Percentiles rank a stretch among this genome's conserved stretches.
Conservation (phyloP, 768 basidiomycete species). For the Amanita rubescens region DNA sequence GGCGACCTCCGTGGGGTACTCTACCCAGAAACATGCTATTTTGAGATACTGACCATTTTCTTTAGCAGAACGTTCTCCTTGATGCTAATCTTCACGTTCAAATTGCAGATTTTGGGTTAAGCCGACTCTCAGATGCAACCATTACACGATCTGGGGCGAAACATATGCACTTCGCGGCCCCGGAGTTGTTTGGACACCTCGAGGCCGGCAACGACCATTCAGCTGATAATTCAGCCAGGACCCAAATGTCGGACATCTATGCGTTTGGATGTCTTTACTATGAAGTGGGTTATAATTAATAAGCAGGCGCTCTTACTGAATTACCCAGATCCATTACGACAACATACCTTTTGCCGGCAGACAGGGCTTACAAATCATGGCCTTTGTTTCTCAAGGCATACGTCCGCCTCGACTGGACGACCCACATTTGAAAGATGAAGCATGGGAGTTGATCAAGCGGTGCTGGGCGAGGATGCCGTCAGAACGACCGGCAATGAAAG, state of each 20-base stretch:
- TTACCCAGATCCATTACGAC: too few relatives aligned
- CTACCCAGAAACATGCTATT: too few relatives aligned
- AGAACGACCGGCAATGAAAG: neutral
- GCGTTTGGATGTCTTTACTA: slow-evolving; percentile 2
- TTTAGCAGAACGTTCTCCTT: neutral
- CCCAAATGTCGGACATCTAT: neutral
- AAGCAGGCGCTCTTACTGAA: neutral
- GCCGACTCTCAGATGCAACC: neutral
- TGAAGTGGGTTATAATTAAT: neutral
- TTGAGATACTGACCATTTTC: neutral
- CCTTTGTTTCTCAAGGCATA: neutral
- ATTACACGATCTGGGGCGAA: neutral
- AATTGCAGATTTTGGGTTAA: neutral
- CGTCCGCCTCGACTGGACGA: neutral
- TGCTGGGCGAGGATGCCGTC: neutral
- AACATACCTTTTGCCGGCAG: neutral
- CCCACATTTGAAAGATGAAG: neutral
- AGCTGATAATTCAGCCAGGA: neutral
- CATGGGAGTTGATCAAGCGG: neutral
- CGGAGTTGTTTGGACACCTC: neutral
- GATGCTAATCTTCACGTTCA: neutral
- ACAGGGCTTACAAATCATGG: neutral
- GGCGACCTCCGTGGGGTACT: neutral
- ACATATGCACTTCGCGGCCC: neutral
- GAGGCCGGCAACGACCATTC: neutral